Conservation (phyloP, 352 stramenopile species). For the Peronospora belbahrii region DNA sequence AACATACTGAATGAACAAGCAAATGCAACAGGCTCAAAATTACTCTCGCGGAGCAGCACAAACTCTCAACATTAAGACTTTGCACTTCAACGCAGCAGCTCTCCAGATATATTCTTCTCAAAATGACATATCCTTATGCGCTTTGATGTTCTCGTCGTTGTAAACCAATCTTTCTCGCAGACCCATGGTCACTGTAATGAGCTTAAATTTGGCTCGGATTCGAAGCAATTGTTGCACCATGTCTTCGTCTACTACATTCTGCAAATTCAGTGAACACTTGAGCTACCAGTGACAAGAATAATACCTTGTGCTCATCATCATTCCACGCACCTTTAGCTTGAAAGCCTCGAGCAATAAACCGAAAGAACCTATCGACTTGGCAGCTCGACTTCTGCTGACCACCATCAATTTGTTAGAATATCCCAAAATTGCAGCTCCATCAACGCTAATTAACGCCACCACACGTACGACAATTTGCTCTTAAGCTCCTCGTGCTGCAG, state of each 20-base stretch:
- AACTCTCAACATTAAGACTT: not conserved
- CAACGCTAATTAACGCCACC: not conserved
- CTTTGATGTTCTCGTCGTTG: constrained; percentile 53
- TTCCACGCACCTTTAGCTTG: constrained; percentile 50
- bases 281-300: not conserved
- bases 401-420: constrained; percentile 1
- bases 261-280: not conserved
- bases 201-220: constrained; percentile 80
- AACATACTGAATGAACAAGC: too few relatives aligned
- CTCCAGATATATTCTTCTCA: constrained; percentile 23
- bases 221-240: constrained; percentile 59
- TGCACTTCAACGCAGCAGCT: not conserved
- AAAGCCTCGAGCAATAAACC: constrained; percentile 43
- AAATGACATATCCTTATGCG: constrained; percentile 85
- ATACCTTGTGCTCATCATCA: not conserved
- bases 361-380: constrained; percentile 55
- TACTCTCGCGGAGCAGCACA: not conserved
- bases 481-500: constrained; percentile 28
- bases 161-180: constrained; percentile 54
- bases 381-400: constrained; percentile 37
- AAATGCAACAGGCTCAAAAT: not conserved
- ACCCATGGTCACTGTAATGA: constrained; percentile 55
- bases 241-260: constrained; percentile 79
- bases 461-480: constrained; percentile 39
- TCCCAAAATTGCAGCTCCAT: not conserved